Conservation (phyloP, 495 filamentous ascomycete species). For the Neurospora sp. region DNA sequence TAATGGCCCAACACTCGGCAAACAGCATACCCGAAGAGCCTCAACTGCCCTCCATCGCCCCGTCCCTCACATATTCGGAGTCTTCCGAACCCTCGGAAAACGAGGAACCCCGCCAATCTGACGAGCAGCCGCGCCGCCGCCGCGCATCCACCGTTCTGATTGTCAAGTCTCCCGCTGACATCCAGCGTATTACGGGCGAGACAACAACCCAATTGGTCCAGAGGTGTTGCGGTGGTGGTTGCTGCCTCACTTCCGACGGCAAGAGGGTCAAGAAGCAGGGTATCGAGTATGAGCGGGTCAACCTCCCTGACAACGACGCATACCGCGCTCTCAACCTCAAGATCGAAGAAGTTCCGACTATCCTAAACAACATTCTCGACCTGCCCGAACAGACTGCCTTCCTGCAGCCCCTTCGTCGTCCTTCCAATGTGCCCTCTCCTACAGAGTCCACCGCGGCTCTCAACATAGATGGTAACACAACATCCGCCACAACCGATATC, state of each 20-base stretch:
- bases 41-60: conserved; percentile 28
- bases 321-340: conserved; percentile 69
- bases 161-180: conserved; percentile 63
- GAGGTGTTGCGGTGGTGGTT: conserved; percentile 90
- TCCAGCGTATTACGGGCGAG: conserved; percentile 57
- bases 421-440: conserved; percentile 26
- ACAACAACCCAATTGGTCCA: conserved; percentile 49
- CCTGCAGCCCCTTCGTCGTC: conserved; percentile 41
- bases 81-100: conserved; percentile 35
- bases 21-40: conserved; percentile 29
- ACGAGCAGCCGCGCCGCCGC: conserved; percentile 34
- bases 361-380: conserved; percentile 57
- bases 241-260: conserved; percentile 58
- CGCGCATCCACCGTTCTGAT: conserved; percentile 77
- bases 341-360: conserved; percentile 60
- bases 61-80: conserved; percentile 42
- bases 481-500: conserved; percentile 4
- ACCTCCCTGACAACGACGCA: conserved; percentile 74
- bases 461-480: conserved; percentile 6
- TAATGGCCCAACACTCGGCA: conserved; percentile 19
- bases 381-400: conserved; percentile 66
- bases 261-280: conserved; percentile 36
- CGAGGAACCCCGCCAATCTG: conserved; percentile 23
- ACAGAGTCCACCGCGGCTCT: conserved; percentile 27
- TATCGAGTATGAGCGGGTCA: conserved; percentile 45